phyloP scores from a whole-genome alignment of 2,329 filamentous ascomycete genomes.

The Xenosphaeropsis pyriputrescens region DNA sequence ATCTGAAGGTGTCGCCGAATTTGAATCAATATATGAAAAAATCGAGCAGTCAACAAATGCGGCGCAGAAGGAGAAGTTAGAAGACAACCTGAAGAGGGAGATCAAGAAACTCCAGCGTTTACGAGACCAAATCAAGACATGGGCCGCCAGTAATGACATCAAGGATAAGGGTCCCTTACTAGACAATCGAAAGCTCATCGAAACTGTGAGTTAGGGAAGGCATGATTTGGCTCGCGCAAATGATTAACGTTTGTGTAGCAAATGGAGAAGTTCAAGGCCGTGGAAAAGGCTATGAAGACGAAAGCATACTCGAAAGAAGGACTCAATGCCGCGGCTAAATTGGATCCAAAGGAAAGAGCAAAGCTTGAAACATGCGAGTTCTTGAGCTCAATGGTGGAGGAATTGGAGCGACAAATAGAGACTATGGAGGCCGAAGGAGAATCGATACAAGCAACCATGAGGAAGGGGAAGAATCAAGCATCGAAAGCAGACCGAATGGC shows the following conservation, averaged over 20 bases:
- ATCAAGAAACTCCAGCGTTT: slow-evolving; percentile 99
- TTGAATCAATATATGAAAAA: slow-evolving; percentile 95
- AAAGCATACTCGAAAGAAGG: slow-evolving; percentile 99
- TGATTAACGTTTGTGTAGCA: slow-evolving; percentile 38
- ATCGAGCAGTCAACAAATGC: slow-evolving; percentile 84
- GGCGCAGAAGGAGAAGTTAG: slow-evolving; percentile 94
- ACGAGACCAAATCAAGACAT: slow-evolving; percentile 98
- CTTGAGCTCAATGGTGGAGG: slow-evolving; percentile 73
- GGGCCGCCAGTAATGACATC: slow-evolving; percentile 96
- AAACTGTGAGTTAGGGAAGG: slow-evolving; percentile 52
- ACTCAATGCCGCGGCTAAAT: slow-evolving; percentile 74
- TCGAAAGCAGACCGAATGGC: slow-evolving; percentile 77
- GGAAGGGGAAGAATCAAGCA: slow-evolving; percentile 83
- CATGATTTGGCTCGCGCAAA: no score
- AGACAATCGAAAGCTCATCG: slow-evolving; percentile 90
- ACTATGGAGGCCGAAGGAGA: slow-evolving; percentile 82
- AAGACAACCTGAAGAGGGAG: slow-evolving; percentile 96
- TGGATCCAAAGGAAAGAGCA: slow-evolving; percentile 96
- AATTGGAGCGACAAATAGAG: slow-evolving; percentile 89
- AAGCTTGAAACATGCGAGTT: slow-evolving; percentile 83
- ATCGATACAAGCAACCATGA: slow-evolving; percentile 72
- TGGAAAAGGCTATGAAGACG: slow-evolving; percentile 99
- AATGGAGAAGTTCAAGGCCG: slow-evolving; percentile 99
- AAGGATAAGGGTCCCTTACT: slow-evolving; percentile 96
- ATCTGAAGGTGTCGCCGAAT: slow-evolving; percentile 77